phyloP scores from a whole-genome alignment of 352 stramenopile species.

The Globisporangium echinulatum region DNA sequence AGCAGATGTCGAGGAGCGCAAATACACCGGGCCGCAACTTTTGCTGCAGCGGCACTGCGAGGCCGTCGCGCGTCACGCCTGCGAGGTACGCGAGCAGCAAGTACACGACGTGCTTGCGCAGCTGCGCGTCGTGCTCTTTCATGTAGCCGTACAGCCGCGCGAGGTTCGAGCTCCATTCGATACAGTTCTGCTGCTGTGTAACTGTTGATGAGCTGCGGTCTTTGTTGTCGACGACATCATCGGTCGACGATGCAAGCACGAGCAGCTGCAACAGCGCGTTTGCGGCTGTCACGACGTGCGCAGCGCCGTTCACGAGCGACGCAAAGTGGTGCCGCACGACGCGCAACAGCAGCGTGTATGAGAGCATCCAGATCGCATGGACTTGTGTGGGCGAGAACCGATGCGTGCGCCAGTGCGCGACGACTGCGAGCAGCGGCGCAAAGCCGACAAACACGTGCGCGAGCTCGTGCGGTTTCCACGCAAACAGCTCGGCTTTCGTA shows the following conservation, averaged over 20 bases:
- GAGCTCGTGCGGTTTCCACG: conserved; percentile 69
- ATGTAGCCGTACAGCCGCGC: conserved; percentile 84
- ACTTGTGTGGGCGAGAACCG: conserved; percentile 28
- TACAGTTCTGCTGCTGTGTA: conserved; percentile 8
- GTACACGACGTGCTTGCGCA: conserved; percentile 85
- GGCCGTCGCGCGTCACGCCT: conserved; percentile 48
- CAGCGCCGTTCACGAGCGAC: conserved; percentile 56
- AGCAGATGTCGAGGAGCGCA: conserved; percentile 79
- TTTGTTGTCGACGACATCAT: background rate
- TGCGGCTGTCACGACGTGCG: conserved; percentile 58
- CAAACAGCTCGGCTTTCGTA: conserved; percentile 73
- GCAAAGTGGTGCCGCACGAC: conserved; percentile 73
- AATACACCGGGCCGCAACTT: conserved; percentile 72
- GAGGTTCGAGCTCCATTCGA: conserved; percentile 80
- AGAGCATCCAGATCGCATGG: conserved; percentile 71
- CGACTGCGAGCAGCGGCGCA: conserved; percentile 36
- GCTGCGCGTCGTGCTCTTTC: conserved; percentile 66
- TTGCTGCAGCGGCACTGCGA: conserved; percentile 53
- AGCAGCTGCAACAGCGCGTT: conserved; percentile 70
- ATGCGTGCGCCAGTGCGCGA: conserved; percentile 18
- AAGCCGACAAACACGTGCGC: conserved; percentile 64
- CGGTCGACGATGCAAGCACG: conserved; percentile 14
- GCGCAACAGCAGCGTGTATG: conserved; percentile 71
- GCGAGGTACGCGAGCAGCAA: conserved; percentile 65
- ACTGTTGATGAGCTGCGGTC: background rate